Conservation (phyloP, 129 eudicot genomes). For the Daucus carota region DNA sequence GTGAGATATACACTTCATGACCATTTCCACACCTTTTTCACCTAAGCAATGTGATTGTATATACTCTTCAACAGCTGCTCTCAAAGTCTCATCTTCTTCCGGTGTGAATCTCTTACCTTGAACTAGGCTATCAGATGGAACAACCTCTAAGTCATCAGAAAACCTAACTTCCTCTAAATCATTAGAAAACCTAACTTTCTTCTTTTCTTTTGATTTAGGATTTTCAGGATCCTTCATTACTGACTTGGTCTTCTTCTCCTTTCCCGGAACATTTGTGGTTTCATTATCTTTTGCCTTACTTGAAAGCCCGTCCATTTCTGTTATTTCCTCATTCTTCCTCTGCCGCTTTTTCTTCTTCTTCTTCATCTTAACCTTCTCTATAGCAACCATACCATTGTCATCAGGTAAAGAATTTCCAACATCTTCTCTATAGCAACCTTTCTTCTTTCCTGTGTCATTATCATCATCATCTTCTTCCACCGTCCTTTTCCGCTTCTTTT, state of each 20-base stretch:
- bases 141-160: constrained; percentile 31
- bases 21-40: constrained; percentile 56
- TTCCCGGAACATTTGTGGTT: background rate
- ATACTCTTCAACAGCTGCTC: constrained; percentile 41
- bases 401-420: background rate
- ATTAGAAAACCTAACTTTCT: constrained; percentile 44
- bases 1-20: constrained; percentile 30
- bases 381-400: background rate
- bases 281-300: background rate
- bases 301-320: background rate
- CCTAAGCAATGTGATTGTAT: constrained; percentile 36
- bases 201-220: constrained; percentile 28
- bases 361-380: constrained; percentile 16
- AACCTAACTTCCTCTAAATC: too few relatives aligned
- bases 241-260: constrained; percentile 20
- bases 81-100: constrained; percentile 55
- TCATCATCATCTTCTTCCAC: background rate
- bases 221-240: constrained; percentile 13
- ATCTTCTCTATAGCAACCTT: constrained; percentile 9
- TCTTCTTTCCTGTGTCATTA: constrained; percentile 5
- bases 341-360: constrained; percentile 27
- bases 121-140: constrained; percentile 32
- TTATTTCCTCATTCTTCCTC: constrained; percentile 16
- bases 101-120: constrained; percentile 57
- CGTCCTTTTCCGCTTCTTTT: constrained; percentile 8